Evolutionary conservation across 805 yeast genomes (phyloP).

Genomic region (Kluyveromyces dobzhanskii): DNA sequence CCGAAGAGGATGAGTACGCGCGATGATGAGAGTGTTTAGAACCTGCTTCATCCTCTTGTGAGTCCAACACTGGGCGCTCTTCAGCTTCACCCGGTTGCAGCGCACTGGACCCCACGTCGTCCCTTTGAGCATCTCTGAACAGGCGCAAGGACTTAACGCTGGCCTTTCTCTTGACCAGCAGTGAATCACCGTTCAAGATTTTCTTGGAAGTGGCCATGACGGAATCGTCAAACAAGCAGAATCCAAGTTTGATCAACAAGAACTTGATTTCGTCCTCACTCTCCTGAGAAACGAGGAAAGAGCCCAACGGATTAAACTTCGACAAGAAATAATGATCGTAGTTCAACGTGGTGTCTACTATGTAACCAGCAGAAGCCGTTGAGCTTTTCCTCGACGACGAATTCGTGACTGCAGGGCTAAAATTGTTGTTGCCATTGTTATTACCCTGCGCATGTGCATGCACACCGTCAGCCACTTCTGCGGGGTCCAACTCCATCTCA

Average conservation of each 20-base stretch:
- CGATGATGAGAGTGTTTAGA: neutral
- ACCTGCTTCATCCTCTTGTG: neutral
- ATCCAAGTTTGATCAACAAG: constrained; percentile 28
- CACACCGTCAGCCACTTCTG: neutral
- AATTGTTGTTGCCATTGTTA: neutral
- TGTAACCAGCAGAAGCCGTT: neutral
- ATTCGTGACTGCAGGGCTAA: neutral
- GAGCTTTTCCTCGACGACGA: constrained; percentile 1
- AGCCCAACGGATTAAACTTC: constrained; percentile 28
- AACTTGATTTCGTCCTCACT: constrained; percentile 37
- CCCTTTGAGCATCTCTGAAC: constrained; percentile 10
- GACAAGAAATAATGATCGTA: constrained; percentile 33
- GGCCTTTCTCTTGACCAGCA: neutral
- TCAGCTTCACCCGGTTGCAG: neutral
- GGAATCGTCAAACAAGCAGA: constrained; percentile 22
- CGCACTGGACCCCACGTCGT: neutral
- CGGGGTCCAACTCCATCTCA: constrained; percentile 13
- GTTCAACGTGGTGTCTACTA: constrained; percentile 11
- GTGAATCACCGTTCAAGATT: constrained; percentile 7
- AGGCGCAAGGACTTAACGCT: neutral
- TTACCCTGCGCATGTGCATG: neutral
- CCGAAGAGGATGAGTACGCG: constrained; percentile 5
- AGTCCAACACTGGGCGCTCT: neutral
- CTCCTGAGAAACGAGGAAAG: constrained; percentile 36
- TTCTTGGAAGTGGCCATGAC: constrained; percentile 20